Base-by-base conservation (phyloP, 768 basidiomycete genomes). In the Tulasnella sp. region DNA sequence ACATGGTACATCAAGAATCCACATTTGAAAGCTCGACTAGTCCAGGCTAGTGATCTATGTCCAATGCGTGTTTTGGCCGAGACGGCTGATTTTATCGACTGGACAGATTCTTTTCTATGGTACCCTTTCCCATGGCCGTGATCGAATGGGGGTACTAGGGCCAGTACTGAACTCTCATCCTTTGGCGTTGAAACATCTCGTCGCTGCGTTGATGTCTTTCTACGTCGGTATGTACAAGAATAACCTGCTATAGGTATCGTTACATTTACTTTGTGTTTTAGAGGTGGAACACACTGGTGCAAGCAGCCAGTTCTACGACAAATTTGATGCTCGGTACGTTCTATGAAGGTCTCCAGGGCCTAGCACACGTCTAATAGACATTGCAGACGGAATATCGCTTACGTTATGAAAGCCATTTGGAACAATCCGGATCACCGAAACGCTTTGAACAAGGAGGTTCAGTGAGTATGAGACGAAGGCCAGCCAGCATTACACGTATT, bases 1-100 rank as follows among this genome's bases (percentile, higher is more conserved):
- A 97, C 96, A 0, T 95, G 94, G 89, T 99, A 96, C 82, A 96
- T 99, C 86, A 97, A 97, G 85, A 99, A 99, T 80, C 97, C 97
- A 0, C 98, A 97, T 86, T 82, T 99, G 80, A 98, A 98, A 83
- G 90, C 94, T 25, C 97, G 98, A 83, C 92, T 99, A 77, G 95
- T 98, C 79, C 93, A 97, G 81, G 94, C 95, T 78, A 64, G 86
- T 83, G 49, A 38, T 17, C 69, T 39, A 52, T 25, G 22, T 45
- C 69, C 12, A 19, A 25, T 19, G 19, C 5, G 22, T 36, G 9
- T 38, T 19, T 29, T 54, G 12, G 52, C 22, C 4, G 19, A 22
- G 45, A n/a, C 22, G 58, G 11, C 31, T 64, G 58, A 29, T 31
- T 31, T 54, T 54, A 25, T 68, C 31, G 0, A 71, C 67, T 49